phyloP scores from a whole-genome alignment of 148 eudicot species.

The Vaccinium myrtillus region DNA sequence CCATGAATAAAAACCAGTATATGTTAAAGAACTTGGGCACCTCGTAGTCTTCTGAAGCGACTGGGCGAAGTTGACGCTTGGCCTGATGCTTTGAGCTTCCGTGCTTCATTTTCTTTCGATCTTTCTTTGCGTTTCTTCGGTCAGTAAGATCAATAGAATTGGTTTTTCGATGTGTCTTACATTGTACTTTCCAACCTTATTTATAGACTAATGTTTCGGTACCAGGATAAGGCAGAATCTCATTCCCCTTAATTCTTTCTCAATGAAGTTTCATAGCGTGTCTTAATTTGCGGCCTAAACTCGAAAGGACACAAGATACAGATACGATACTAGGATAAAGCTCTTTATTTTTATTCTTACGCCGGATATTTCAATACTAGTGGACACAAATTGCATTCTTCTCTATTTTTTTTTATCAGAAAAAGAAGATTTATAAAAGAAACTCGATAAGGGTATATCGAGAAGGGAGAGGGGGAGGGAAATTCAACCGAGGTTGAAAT shows the following conservation, averaged over 20 bases:
- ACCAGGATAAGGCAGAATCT: constrained; percentile 7
- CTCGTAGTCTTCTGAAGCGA: background rate
- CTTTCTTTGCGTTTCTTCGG: background rate
- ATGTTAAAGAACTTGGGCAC: background rate
- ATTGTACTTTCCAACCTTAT: background rate
- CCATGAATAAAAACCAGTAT: background rate
- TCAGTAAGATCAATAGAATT: background rate
- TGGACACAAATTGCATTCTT: background rate
- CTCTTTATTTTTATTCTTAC: background rate
- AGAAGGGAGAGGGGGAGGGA: too few relatives aligned
- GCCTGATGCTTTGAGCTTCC: constrained; percentile 5
- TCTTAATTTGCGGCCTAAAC: background rate
- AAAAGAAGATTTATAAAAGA: too few relatives aligned
- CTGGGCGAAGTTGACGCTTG: background rate
- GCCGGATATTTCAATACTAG: background rate
- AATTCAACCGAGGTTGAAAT: too few relatives aligned
- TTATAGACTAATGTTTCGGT: background rate
- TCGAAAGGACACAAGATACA: background rate
- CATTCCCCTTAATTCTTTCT: background rate
- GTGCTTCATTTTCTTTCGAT: background rate
- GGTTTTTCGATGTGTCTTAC: background rate
- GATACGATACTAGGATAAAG: background rate
- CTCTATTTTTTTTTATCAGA: background rate
- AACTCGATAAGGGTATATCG: too few relatives aligned
- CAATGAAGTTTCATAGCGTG: background rate